Base-by-base conservation (phyloP, 108 stramenopile species). In the Nannochloropsis gaditana region DNA sequence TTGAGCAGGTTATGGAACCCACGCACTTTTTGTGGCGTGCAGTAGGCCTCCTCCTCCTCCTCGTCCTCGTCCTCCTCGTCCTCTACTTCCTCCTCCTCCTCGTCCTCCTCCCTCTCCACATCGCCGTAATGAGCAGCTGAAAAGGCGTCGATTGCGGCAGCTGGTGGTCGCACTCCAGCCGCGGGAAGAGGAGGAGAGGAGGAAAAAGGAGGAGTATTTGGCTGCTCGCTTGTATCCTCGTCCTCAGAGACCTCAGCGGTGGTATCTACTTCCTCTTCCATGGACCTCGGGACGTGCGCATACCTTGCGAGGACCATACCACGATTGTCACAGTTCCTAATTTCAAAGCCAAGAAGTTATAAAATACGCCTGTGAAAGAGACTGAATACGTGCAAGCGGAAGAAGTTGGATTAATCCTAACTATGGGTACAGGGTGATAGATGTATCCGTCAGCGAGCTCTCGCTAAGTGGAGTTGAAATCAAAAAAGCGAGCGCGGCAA, bases 21-120 rank as follows among this genome's bases (percentile, higher is more conserved):
- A 73, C 59, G 59, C 59, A 73, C 59, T n/a, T 73, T 73, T 73
- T 73, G 59, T n/a, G 59, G 59, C n/a, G 59, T 73, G 59, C 15
- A 73, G n/a, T n/a, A 73, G 59, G 59, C 15, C 59, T 73, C 59
- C 19, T 73, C 6, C 19, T 73, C 59, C 59, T 73, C 59, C 6
- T 73, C 47, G 47, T 50, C 47, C 1, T 50, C 47, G 11, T 50
- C 47, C 11, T 50, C 47, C 1, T 50, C 47, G 47, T 15, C 47
- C 11, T 50, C 59, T n/a, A 1, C 59, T 3, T 73, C 59, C 0
- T 73, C 59, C 59, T 73, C 59, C 19, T 73, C 5, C 5, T 73
- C 59, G n/a, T 15, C 15, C 19, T 73, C 19, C 15, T 73, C 31
- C 31, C 31, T 31, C 31, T 31, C 31, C 31, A 31, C 19, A 73